A percentile compares a stretch with the other conserved stretches of the same genome.
Evolutionary conservation across 2,329 filamentous ascomycete species (phyloP).

Genomic region (Byssothecium circinans): DNA sequence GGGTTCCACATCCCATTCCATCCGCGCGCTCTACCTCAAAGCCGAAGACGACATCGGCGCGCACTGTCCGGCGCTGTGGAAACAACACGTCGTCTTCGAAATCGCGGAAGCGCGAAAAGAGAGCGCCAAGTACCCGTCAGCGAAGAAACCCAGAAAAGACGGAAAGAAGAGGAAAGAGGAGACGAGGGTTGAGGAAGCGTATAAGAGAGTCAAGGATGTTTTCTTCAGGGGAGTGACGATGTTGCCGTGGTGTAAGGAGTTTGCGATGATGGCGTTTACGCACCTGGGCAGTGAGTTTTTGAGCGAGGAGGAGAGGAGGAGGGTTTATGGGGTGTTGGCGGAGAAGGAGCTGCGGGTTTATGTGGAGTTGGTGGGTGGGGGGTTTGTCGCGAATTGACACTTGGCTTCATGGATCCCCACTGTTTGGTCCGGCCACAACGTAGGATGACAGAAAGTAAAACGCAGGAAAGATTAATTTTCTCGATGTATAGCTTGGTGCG

Average conservation of each 20-base stretch:
- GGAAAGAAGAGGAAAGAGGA: slow-evolving; percentile 26
- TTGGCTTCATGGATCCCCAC: no score
- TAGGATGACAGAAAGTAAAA: no score
- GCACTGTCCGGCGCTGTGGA: slow-evolving; percentile 37
- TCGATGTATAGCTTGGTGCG: no score
- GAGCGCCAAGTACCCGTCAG: slow-evolving; percentile 5
- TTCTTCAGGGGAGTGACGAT: slow-evolving; percentile 59
- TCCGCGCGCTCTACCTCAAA: slow-evolving; percentile 58
- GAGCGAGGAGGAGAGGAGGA: slow-evolving; percentile 52
- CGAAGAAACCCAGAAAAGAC: slow-evolving; percentile 16
- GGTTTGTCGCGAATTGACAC: no score
- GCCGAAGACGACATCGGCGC: slow-evolving; percentile 46
- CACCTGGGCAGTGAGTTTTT: slow-evolving; percentile 43
- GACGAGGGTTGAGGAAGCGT: slow-evolving; percentile 27
- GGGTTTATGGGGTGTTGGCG: slow-evolving; percentile 58
- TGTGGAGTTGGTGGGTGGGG: slow-evolving; percentile 48
- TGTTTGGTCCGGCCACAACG: neutral
- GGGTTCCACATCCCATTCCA: slow-evolving; percentile 53
- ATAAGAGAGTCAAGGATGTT: slow-evolving; percentile 52
- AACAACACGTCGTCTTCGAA: slow-evolving; percentile 38
- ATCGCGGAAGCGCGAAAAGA: slow-evolving; percentile 18
- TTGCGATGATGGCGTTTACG: slow-evolving; percentile 60
- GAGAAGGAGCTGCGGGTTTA: slow-evolving; percentile 65
- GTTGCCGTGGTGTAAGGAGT: slow-evolving; percentile 66
- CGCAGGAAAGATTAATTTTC: no score